A percentile compares a stretch with the other conserved stretches of the same genome.
phyloP scores from a whole-genome alignment of 208 protist genomes.

The Baffinella frigidus region DNA sequence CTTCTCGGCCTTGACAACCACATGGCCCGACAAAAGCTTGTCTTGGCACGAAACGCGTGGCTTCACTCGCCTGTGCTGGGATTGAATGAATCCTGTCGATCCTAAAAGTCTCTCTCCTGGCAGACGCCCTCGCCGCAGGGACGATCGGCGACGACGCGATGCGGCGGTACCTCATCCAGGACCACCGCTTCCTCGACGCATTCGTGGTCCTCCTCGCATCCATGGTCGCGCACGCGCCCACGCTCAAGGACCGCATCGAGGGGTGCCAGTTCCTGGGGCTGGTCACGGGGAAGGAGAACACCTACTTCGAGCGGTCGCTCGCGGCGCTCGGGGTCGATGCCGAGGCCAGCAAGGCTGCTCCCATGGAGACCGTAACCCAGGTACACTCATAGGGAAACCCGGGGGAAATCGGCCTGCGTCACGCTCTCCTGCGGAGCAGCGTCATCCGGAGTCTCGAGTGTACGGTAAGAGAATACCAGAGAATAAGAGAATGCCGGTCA shows the following conservation, averaged over 20 bases:
- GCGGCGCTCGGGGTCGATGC: constrained; percentile 55
- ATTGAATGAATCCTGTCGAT: neutral
- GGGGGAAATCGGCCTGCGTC: no score
- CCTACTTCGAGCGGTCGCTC: constrained; percentile 59
- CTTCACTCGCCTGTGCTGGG: no score
- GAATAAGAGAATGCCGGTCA: no score
- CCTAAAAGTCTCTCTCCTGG: neutral
- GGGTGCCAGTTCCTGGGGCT: constrained; percentile 64
- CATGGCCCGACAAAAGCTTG: no score
- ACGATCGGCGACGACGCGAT: neutral
- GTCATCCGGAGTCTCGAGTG: no score
- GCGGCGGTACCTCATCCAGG: neutral
- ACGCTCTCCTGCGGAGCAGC: no score
- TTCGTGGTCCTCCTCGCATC: constrained; percentile 51
- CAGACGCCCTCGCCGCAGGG: neutral
- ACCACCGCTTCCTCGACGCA: constrained; percentile 62
- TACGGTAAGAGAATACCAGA: no score
- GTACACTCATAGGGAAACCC: no score
- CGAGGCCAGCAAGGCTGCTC: no score
- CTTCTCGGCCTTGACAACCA: no score
- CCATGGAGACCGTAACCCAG: no score
- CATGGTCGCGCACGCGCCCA: constrained; percentile 31
- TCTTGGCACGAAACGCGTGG: no score
- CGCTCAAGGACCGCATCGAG: constrained; percentile 9
- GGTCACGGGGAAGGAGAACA: constrained; percentile 63